Evolutionary conservation across 2,329 filamentous ascomycete genomes (phyloP).

Genomic region (Penicillium frequentans): DNA sequence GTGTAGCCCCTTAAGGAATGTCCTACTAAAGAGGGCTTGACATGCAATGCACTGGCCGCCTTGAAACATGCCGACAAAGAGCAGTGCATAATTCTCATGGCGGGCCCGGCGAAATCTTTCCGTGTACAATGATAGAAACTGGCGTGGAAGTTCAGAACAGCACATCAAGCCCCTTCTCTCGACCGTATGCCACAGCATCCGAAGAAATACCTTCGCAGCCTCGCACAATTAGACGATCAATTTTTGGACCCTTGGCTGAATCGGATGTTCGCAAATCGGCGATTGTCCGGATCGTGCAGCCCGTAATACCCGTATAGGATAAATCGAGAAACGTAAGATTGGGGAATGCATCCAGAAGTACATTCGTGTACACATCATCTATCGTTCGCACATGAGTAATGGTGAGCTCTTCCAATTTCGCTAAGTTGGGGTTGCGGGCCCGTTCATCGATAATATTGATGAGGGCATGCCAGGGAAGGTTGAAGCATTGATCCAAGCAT

Average conservation of each 20-base stretch:
- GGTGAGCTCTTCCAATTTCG: constrained; percentile 30
- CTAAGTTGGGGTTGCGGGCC: constrained; percentile 7
- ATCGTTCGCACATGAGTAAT: constrained; percentile 27
- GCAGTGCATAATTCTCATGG: not conserved
- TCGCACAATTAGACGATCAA: constrained; percentile 28
- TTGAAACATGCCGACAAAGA: not conserved
- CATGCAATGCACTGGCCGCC: not conserved
- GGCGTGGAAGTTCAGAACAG: constrained; percentile 15
- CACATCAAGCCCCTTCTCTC: constrained; percentile 28
- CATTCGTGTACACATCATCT: constrained; percentile 23
- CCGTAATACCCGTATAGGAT: constrained; percentile 36
- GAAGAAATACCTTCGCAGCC: constrained; percentile 32
- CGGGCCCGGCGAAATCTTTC: not conserved
- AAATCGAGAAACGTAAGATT: constrained; percentile 36
- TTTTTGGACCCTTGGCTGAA: constrained; percentile 3
- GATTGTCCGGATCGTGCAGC: constrained; percentile 34
- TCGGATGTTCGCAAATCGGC: constrained; percentile 22
- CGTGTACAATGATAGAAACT: not conserved
- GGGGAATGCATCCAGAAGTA: constrained; percentile 23
- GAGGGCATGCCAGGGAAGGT: constrained; percentile 5
- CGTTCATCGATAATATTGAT: not conserved
- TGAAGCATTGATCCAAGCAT: constrained; percentile 29
- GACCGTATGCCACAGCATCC: constrained; percentile 37
- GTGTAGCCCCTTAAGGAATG: not conserved
- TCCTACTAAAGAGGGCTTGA: not conserved